Evolutionary conservation across 2,329 filamentous ascomycete genomes (phyloP).

Genomic region (Sarocladium kiliense): DNA sequence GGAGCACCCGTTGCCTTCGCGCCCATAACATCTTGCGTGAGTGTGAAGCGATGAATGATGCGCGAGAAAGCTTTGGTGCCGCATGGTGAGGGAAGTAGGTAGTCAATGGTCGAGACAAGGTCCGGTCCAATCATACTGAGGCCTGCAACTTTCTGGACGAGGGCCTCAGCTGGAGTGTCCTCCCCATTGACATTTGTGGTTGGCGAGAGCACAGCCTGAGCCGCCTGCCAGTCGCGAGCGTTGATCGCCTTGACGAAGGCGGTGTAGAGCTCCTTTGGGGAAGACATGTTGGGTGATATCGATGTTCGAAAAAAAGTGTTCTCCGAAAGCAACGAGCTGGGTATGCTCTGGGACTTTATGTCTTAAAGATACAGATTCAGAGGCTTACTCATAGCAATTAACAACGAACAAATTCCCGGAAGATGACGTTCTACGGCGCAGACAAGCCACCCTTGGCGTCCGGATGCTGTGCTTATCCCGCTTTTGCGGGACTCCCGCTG

Average conservation of each 20-base stretch:
- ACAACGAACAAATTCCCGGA: too few species aligned
- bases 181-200: neutral
- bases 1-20: neutral
- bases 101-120: neutral
- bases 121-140: neutral
- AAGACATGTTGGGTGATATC: neutral
- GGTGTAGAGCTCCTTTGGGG: neutral
- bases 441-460: too few species aligned
- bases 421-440: too few species aligned
- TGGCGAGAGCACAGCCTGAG: neutral
- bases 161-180: neutral
- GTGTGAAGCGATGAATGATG: neutral
- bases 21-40: neutral
- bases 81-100: neutral
- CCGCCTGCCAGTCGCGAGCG: neutral
- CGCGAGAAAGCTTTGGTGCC: neutral
- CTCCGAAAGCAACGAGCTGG: neutral
- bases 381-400: too few species aligned
- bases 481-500: too few species aligned
- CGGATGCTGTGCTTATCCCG: too few species aligned
- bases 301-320: neutral
- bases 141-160: neutral
- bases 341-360: neutral
- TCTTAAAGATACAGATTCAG: too few species aligned
- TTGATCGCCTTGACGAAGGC: neutral